A percentile compares a stretch with the other conserved stretches of the same genome.
Conservation (phyloP, 768 basidiomycete genomes). For the Tricholoma flavovirens region DNA sequence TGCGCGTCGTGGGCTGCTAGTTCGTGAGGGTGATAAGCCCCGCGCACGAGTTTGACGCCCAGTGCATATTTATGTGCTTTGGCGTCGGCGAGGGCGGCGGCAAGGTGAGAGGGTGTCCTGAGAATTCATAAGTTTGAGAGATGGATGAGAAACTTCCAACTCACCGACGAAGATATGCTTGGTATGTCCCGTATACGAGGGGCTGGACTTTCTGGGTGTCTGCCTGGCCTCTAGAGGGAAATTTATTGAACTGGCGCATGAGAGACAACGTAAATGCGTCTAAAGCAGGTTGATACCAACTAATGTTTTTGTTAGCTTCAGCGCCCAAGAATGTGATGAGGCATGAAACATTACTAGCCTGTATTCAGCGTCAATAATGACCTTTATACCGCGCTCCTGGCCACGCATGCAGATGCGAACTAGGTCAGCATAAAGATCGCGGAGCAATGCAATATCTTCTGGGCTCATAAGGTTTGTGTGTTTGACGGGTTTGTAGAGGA, state of each 20-base stretch:
- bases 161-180: conserved; percentile 79
- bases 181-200: conserved; percentile 80
- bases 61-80: conserved; percentile 61
- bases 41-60: conserved; percentile 89
- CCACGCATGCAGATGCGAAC: conserved; percentile 60
- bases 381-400: conserved; percentile 51
- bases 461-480: conserved; percentile 29
- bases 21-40: conserved; percentile 86
- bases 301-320: conserved; percentile 13
- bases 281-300: conserved; percentile 76
- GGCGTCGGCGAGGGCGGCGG: conserved; percentile 60
- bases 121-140: background rate
- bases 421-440: conserved; percentile 57
- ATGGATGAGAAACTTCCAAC: conserved; percentile 1
- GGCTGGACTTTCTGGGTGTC: conserved; percentile 37
- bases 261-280: conserved; percentile 74
- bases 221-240: conserved; percentile 14
- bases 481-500: conserved; percentile 30
- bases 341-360: conserved; percentile 32
- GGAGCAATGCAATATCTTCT: conserved; percentile 56
- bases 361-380: conserved; percentile 86
- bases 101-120: conserved; percentile 68
- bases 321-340: background rate
- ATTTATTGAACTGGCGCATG: conserved; percentile 72
- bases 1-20: conserved; percentile 36